Evolutionary conservation across 768 basidiomycete species (phyloP).

Genomic region (Lactarius evosmus): DNA sequence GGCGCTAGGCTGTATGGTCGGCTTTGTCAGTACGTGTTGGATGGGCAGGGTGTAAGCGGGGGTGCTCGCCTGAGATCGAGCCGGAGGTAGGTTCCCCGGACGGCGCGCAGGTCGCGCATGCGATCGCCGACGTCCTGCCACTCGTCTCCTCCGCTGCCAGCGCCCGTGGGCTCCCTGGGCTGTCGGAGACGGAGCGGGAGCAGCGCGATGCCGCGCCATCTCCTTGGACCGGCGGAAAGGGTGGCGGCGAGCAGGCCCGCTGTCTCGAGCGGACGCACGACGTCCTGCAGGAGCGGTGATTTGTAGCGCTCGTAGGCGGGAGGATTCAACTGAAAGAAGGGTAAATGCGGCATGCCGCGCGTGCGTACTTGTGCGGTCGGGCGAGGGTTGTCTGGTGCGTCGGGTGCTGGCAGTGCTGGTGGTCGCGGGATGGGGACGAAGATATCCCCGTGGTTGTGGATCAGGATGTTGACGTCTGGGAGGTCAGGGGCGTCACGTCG

Average conservation of each 20-base stretch:
- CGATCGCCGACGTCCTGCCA: slow-evolving; percentile 36
- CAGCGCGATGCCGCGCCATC: slow-evolving; percentile 54
- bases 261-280: slow-evolving; percentile 43
- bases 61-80: slow-evolving; percentile 31
- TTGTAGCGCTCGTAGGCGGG: slow-evolving; percentile 14
- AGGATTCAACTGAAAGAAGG: slow-evolving; percentile 28
- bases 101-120: slow-evolving; percentile 29
- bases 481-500: slow-evolving; percentile 44
- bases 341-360: slow-evolving; percentile 27
- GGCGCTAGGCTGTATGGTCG: slow-evolving; percentile 41
- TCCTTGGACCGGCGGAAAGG: slow-evolving; percentile 33
- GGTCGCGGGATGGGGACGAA: slow-evolving; percentile 40
- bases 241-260: slow-evolving; percentile 46
- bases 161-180: not conserved
- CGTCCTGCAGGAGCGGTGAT: slow-evolving; percentile 37
- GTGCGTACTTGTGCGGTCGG: not conserved
- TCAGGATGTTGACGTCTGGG: slow-evolving; percentile 42
- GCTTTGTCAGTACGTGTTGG: not conserved
- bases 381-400: not conserved
- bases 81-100: slow-evolving; percentile 30
- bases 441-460: slow-evolving; percentile 46
- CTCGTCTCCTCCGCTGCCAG: slow-evolving; percentile 25
- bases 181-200: slow-evolving; percentile 39
- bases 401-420: not conserved
- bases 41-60: not conserved